Evolutionary conservation across 129 eudicot genomes (phyloP).

Genomic region (Flaveria robusta): DNA sequence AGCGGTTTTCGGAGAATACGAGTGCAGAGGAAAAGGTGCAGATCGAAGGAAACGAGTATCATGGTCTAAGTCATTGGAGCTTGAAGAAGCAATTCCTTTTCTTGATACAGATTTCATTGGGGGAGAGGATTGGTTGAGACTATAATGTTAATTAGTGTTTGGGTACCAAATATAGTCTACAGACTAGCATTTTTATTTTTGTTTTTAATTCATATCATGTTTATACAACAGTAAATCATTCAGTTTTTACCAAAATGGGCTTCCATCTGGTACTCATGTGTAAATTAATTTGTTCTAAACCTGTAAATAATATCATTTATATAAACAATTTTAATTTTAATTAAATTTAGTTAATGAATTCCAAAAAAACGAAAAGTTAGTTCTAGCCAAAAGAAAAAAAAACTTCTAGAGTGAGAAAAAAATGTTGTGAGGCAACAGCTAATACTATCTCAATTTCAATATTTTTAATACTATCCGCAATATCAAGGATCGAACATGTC

Average conservation of each 20-base stretch:
- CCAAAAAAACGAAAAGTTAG: too few species aligned
- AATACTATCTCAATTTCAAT: too few species aligned
- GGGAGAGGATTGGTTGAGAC: conserved; percentile 76
- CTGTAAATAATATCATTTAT: too few species aligned
- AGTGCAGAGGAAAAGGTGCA: conserved; percentile 82
- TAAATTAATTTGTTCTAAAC: too few species aligned
- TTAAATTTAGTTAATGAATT: too few species aligned
- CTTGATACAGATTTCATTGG: conserved; percentile 55
- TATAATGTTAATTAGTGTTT: conserved; percentile 36
- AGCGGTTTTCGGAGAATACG: conserved; percentile 70
- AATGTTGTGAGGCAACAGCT: too few species aligned
- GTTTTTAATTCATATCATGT: neutral
- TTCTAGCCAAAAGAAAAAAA: too few species aligned
- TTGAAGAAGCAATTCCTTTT: conserved; percentile 52
- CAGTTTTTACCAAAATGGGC: neutral
- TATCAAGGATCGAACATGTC: too few species aligned
- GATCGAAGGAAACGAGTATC: conserved; percentile 50
- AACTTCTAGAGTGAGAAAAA: too few species aligned
- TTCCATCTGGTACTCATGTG: neutral
- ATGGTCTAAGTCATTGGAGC: conserved; percentile 61
- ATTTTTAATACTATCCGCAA: too few species aligned
- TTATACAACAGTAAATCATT: neutral
- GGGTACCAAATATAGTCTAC: neutral
- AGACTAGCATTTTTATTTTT: neutral
- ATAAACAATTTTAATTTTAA: too few species aligned